Conservation (phyloP, 352 stramenopile species). For the Pythium phragmitis region DNA sequence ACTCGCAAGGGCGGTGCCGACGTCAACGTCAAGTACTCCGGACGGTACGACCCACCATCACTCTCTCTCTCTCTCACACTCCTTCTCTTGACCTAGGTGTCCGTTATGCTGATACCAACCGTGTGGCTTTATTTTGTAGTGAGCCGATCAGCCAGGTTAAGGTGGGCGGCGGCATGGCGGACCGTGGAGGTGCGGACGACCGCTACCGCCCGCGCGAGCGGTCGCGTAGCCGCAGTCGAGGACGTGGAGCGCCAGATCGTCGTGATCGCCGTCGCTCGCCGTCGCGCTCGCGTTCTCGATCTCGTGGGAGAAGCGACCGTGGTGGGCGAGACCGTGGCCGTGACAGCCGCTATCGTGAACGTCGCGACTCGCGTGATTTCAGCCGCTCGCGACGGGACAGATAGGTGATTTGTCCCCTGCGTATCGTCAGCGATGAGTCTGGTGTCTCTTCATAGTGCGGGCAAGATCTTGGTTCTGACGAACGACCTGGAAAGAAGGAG, state of each 20-base stretch:
- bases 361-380: slow-evolving; percentile 49
- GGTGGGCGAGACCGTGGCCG: slow-evolving; percentile 38
- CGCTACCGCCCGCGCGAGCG: slow-evolving; percentile 36
- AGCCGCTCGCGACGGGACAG: slow-evolving; percentile 23
- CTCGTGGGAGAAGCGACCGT: slow-evolving; percentile 31
- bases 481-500: neutral
- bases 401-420: slow-evolving; percentile 9
- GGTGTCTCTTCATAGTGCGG: neutral
- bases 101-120: neutral
- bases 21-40: slow-evolving; percentile 88
- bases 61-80: neutral
- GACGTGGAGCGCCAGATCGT: slow-evolving; percentile 19
- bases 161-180: slow-evolving; percentile 15
- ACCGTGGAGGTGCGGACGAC: slow-evolving; percentile 31
- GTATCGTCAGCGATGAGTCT: too few species aligned
- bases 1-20: slow-evolving; percentile 73
- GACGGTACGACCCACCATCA: slow-evolving; percentile 35
- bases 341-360: slow-evolving; percentile 39
- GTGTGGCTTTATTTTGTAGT: slow-evolving; percentile 7
- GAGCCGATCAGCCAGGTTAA: slow-evolving; percentile 32
- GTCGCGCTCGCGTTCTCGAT: slow-evolving; percentile 40
- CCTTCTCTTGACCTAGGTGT: neutral
- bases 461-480: neutral
- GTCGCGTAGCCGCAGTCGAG: slow-evolving; percentile 26
- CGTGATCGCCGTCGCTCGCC: slow-evolving; percentile 36